Conservation (phyloP, 192 early-diverging fungal species). For the Ambispora gerdemannii region DNA sequence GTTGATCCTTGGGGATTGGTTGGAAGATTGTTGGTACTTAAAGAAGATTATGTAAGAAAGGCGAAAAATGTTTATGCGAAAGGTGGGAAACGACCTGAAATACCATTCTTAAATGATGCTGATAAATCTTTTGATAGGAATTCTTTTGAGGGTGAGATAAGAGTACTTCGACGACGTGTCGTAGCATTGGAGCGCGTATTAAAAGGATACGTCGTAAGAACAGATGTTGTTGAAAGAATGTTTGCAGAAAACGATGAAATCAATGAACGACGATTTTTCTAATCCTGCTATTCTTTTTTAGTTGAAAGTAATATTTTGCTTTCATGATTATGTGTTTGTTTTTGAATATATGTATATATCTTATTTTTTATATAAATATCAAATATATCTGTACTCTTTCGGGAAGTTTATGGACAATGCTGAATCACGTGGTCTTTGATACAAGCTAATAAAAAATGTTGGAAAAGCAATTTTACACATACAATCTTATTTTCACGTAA, state of each 20-base stretch:
- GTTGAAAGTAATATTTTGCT: too few species aligned
- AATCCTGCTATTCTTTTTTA: too few species aligned
- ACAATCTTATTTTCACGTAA: too few species aligned
- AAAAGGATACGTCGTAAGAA: neutral
- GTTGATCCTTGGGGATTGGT: neutral
- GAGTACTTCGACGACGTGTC: neutral
- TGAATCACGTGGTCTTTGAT: too few species aligned
- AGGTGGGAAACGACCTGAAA: neutral
- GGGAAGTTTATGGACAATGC: too few species aligned
- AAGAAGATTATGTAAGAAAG: neutral
- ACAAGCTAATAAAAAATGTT: too few species aligned
- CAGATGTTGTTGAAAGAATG: neutral
- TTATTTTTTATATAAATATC: too few species aligned
- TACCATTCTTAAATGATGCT: neutral
- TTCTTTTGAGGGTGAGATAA: neutral
- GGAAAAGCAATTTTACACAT: too few species aligned
- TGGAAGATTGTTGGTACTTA: neutral
- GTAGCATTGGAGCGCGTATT: neutral
- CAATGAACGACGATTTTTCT: too few species aligned
- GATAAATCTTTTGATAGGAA: neutral
- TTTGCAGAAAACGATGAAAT: neutral
- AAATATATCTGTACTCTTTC: too few species aligned
- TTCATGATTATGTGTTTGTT: too few species aligned
- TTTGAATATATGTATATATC: too few species aligned
- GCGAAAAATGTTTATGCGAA: neutral